phyloP scores from a whole-genome alignment of 495 filamentous ascomycete genomes.

The Xylaria palmicola region DNA sequence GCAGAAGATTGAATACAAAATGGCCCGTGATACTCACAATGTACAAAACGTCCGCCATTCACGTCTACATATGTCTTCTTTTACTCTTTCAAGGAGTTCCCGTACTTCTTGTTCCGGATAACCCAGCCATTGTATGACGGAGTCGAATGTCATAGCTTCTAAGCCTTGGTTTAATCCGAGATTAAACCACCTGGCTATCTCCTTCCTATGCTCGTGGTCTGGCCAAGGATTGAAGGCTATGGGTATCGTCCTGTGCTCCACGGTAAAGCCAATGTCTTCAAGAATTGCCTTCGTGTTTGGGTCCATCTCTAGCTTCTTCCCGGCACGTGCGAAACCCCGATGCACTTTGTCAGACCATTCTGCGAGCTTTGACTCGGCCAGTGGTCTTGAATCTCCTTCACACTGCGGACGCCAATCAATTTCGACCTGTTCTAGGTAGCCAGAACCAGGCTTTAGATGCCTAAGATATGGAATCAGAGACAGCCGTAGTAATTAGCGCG shows the following conservation, averaged over 20 bases:
- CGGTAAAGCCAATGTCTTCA: constrained; percentile 72
- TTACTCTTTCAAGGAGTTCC: constrained; percentile 60
- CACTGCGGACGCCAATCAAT: constrained; percentile 80
- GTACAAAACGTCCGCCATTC: constrained; percentile 66
- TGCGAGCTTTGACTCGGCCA: constrained; percentile 46
- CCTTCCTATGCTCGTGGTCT: constrained; percentile 61
- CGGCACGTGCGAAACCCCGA: constrained; percentile 64
- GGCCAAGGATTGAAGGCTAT: constrained; percentile 82
- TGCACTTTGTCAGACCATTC: constrained; percentile 71
- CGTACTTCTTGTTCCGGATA: constrained; percentile 68
- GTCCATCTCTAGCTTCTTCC: constrained; percentile 66
- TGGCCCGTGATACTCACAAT: constrained; percentile 53
- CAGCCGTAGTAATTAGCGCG: neutral
- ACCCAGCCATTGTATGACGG: constrained; percentile 64
- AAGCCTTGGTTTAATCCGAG: constrained; percentile 70
- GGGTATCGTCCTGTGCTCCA: constrained; percentile 70
- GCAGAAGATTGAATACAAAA: constrained; percentile 5
- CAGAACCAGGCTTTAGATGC: constrained; percentile 76
- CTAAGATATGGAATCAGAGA: constrained; percentile 34
- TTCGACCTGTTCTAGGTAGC: constrained; percentile 88
- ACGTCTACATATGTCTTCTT: constrained; percentile 66
- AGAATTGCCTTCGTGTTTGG: constrained; percentile 63
- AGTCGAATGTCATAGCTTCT: constrained; percentile 70
- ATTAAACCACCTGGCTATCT: constrained; percentile 84
- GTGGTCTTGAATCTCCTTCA: constrained; percentile 61